Evolutionary conservation across 805 yeast species (phyloP), one percentile per base, ranked within the genome.

Genomic region (Ogataea pilisensis): DNA sequence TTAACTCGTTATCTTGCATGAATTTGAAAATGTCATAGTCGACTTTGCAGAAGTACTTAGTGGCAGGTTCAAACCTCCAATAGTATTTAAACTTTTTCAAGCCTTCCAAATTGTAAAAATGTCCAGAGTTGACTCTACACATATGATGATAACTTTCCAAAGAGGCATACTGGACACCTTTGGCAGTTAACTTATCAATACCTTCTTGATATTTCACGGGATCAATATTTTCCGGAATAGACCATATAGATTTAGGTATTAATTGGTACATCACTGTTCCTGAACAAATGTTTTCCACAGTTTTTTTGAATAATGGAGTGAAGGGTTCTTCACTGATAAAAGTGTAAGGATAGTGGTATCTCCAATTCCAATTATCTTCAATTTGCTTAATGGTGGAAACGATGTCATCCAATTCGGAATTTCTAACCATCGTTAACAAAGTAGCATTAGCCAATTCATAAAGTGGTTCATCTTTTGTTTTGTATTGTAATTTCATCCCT

Each of bases 1-100:
- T 72, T 66, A 82, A 76, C 41, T 75, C 68, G 60, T 83, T 77
- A 53, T 80, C 85, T 53, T 78, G 78, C 95, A 87, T 83, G 66
- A 70, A 85, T 64, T 78, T 75, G 73, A 87, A 87, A n/a, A 85
- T 65, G 57, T 87, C 95, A 61, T 83, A 83, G 52, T 80, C 78
- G 42, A 89, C 67, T 58, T 85, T 87, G 67, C 95, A 88, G 61
- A 66, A 76, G 45, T 85, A 72, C 57, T 76, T 74, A 50, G 81
- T 78, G 47, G 78, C 83, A 9, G 96, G 95, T 65, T 89, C 96
- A 34, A 89, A 89, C 61, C 95, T 79, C 96, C 96, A 89, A 71
- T 86, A 87, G 75, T 82, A 88, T 55, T 83, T 85, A 70, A 80
- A 88, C 11, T 78, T 75, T 42, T 69, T 65, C 64, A 87, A 55